Evolutionary conservation across 129 eudicot species (phyloP).

Genomic region (Smallanthus sonchifolius): DNA sequence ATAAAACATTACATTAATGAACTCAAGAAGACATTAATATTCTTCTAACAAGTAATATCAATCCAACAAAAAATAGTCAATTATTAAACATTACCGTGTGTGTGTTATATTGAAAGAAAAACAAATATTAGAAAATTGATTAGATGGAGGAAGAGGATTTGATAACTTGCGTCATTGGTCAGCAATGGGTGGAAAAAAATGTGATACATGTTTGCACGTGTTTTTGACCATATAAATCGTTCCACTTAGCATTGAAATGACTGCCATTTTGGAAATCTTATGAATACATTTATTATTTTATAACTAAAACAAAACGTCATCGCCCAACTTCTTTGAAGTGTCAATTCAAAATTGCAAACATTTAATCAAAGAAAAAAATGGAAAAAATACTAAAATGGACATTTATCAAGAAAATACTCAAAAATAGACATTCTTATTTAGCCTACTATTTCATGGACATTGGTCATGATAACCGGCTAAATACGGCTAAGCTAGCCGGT

Average conservation of each 20-base stretch:
- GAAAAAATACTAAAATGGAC: too few species aligned
- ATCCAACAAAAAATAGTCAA: not conserved
- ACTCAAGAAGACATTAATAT: too few species aligned
- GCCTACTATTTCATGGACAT: too few species aligned
- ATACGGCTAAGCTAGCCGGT: too few species aligned
- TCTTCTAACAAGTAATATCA: not conserved
- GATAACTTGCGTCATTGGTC: constrained; percentile 24
- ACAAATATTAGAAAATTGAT: not conserved
- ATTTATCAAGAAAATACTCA: too few species aligned
- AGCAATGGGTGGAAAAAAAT: constrained; percentile 20
- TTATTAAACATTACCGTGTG: not conserved
- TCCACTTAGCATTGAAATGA: not conserved
- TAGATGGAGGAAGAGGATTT: constrained; percentile 10
- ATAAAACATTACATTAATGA: too few species aligned
- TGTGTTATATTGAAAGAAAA: not conserved
- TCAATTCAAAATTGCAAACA: not conserved
- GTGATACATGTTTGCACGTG: constrained; percentile 15
- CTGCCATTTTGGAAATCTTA: not conserved
- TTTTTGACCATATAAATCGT: constrained; percentile 12
- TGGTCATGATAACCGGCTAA: too few species aligned
- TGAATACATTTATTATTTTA: not conserved
- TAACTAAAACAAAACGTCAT: not conserved
- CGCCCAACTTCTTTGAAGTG: constrained; percentile 26
- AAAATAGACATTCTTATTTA: too few species aligned
- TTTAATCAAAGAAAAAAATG: not conserved